A percentile compares a stretch with the other conserved stretches of the same genome.
These are phyloP conservation scores for Diaporthe velutina DNA, from an alignment of 2,329 filamentous ascomycete species.

Conservation along the genomic window DNA sequence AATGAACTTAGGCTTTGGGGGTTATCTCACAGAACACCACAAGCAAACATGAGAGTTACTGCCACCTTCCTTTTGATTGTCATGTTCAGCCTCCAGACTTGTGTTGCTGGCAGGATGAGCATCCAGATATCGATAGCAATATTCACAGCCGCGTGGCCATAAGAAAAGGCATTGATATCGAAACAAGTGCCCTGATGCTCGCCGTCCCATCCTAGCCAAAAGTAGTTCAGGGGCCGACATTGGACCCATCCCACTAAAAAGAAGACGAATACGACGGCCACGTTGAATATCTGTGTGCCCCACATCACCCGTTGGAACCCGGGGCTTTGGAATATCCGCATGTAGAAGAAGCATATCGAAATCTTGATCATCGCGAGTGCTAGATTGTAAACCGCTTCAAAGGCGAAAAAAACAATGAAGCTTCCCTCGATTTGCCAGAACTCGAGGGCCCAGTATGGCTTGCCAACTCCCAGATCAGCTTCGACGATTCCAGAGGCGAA, in stretches of 20 bases:
- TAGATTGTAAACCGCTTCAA: not conserved
- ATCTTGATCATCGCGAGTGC: slow-evolving; percentile 26
- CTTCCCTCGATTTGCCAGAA: slow-evolving; percentile 39
- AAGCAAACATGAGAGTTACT: slow-evolving; percentile 52
- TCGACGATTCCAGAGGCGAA: slow-evolving; percentile 15
- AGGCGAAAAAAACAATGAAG: slow-evolving; percentile 31
- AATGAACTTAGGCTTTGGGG: not conserved
- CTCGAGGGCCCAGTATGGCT: slow-evolving; percentile 43
- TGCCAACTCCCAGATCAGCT: slow-evolving; percentile 5
- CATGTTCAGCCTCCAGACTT: slow-evolving; percentile 54
- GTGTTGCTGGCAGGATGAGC: slow-evolving; percentile 54
- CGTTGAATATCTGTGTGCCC: slow-evolving; percentile 19
- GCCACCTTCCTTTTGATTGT: slow-evolving; percentile 55
- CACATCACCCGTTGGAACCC: not conserved
- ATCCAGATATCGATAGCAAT: slow-evolving; percentile 56
- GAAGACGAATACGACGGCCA: not conserved
- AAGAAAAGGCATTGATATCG: slow-evolving; percentile 17
- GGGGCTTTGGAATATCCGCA: slow-evolving; percentile 10
- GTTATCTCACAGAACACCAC: slow-evolving; percentile 45
- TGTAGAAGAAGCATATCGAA: slow-evolving; percentile 31
- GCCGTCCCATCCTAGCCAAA: slow-evolving; percentile 14
- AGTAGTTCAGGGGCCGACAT: not conserved
- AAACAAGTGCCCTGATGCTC: not conserved
- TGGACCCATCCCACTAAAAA: not conserved
- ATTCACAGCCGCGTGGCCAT: slow-evolving; percentile 55